Conservation (phyloP, 352 stramenopile genomes). For the Phytophthora agathidicida region DNA sequence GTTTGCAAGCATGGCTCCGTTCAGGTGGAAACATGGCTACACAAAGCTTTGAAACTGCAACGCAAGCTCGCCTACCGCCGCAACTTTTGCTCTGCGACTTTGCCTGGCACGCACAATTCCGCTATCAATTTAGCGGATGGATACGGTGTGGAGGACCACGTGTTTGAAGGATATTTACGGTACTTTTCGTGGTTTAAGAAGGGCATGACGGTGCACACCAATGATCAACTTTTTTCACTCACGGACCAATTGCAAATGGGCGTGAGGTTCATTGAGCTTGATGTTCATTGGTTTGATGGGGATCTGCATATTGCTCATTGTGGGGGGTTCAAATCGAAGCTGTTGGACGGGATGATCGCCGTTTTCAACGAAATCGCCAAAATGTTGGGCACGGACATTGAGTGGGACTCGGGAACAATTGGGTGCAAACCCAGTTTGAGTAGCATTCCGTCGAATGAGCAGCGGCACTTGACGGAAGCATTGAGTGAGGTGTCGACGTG, state of each 20-base stretch:
- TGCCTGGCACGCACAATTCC: slow-evolving; percentile 80
- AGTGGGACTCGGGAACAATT: slow-evolving; percentile 67
- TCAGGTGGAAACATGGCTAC: slow-evolving; percentile 60
- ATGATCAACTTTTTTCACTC: slow-evolving; percentile 77
- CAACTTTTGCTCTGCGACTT: slow-evolving; percentile 72
- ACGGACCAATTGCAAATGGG: slow-evolving; percentile 84
- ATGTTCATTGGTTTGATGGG: slow-evolving; percentile 80
- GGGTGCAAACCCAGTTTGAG: slow-evolving; percentile 83
- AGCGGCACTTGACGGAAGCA: slow-evolving; percentile 54
- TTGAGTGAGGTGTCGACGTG: slow-evolving; percentile 66
- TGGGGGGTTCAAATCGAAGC: slow-evolving; percentile 57
- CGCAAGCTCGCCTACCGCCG: slow-evolving; percentile 73
- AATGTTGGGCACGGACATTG: slow-evolving; percentile 47
- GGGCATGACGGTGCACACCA: slow-evolving; percentile 67
- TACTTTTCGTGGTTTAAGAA: slow-evolving; percentile 65
- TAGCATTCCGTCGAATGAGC: slow-evolving; percentile 73
- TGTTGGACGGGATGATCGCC: slow-evolving; percentile 67
- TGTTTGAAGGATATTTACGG: slow-evolving; percentile 65
- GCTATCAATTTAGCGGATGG: slow-evolving; percentile 70
- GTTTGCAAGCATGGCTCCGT: slow-evolving; percentile 69
- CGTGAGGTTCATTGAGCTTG: slow-evolving; percentile 78
- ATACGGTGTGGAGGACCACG: slow-evolving; percentile 79
- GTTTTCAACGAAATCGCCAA: slow-evolving; percentile 62
- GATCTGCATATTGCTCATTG: slow-evolving; percentile 81
- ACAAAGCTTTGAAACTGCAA: slow-evolving; percentile 66